Evolutionary conservation across 352 stramenopile genomes (phyloP), one percentile per base, ranked within the genome.

Genomic region (Phytophthora palmivora): DNA sequence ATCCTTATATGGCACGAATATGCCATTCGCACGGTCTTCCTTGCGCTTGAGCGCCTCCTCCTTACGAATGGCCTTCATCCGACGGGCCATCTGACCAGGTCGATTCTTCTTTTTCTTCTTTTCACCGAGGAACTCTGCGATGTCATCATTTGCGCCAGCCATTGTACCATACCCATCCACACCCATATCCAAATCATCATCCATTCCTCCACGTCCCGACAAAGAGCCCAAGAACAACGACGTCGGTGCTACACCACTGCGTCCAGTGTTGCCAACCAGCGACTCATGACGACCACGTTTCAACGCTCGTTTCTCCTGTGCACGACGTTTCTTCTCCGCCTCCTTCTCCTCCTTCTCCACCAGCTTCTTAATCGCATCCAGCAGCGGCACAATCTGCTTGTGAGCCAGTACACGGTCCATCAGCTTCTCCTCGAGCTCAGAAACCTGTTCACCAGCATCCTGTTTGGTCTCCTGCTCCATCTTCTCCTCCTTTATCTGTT

Each of bases 51-150:
- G 53, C 1, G 78, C 63, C 46, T 92, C 82, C 58, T 95, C 87
- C 46, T 83, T 56, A 0, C 82, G 82, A 16, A 93, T 82, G 22
- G 87, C 87, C 65, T 93, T 92, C 62, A 92, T 84, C 2, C 84
- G 79, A 54, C 87, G 82, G n/a, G 87, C 87, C 49, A 81, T 81
- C 44, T 95, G 87, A 16, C 87, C 87, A 6, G 84, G 57, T 14
- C 87, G 84, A 62, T 95, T 95, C 64, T 95, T 95, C 49, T 77
- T 88, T 76, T 92, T 92, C 65, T 92, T 91, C 46, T 82, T 92
- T 59, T 95, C 87, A 24, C 87, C 87, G 45, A 95, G 51, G 44
- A 95, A 93, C 53, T 93, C 87, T 28, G 87, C 87, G 56, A 95
- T 92, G 32, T 93, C 87, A 50, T 92, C 84, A 21, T 92, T 78